Conservation (phyloP, 306 rosid genomes). For the Lathyrus aphaca region DNA sequence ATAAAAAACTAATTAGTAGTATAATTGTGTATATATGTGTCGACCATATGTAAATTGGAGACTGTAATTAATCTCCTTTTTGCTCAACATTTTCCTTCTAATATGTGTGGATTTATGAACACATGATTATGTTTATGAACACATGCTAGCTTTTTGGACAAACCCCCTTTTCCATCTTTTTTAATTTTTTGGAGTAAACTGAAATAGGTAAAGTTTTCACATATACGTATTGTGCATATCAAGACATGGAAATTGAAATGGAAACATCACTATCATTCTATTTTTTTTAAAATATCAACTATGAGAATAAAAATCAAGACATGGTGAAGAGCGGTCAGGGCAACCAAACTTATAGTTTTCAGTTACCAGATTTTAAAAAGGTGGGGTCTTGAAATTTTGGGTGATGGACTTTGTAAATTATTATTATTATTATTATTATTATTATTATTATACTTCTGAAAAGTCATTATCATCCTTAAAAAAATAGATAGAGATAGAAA, state of each 20-base stretch:
- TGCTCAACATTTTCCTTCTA: constrained; percentile 30
- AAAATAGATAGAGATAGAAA: too few relatives aligned
- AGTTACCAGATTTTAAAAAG: too few relatives aligned
- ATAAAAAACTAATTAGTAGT: too few relatives aligned
- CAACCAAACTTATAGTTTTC: too few relatives aligned
- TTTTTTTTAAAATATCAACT: too few relatives aligned
- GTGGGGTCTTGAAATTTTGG: too few relatives aligned
- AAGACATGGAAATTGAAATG: neutral
- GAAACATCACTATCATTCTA: neutral
- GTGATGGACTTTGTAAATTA: too few relatives aligned
- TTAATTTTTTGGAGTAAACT: neutral
- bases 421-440: too few relatives aligned
- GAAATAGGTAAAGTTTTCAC: neutral
- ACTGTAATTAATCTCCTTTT: neutral
- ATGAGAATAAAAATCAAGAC: too few relatives aligned
- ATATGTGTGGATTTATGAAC: constrained; percentile 18
- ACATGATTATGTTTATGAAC: constrained; percentile 25
- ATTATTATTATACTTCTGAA: too few relatives aligned
- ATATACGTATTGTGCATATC: neutral
- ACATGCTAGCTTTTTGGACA: constrained; percentile 12
- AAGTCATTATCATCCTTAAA: too few relatives aligned
- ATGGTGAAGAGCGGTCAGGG: too few relatives aligned
- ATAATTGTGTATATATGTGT: neutral
- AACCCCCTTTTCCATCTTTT: constrained; percentile 2
- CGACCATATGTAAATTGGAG: constrained; percentile 1